Conservation (phyloP, 345 rosid species). For the Zanthoxylum bungeanum region DNA sequence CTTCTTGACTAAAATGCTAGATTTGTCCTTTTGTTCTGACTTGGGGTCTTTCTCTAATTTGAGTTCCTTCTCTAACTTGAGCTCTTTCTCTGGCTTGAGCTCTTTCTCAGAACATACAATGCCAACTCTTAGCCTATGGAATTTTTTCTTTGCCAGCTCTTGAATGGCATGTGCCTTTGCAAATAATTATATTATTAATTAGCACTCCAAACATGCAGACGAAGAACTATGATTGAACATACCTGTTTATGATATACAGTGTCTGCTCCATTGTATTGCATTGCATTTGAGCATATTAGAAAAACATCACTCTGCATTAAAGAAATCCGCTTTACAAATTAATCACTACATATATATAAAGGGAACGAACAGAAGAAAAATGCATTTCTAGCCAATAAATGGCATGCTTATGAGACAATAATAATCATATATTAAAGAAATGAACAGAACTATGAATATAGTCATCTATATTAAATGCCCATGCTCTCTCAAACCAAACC, state of each 20-base stretch:
- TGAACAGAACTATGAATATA: not conserved
- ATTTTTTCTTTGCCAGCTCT: slow-evolving; percentile 69
- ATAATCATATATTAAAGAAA: not conserved
- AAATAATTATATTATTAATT: slow-evolving; percentile 11
- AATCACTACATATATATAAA: not conserved
- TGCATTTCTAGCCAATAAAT: not conserved
- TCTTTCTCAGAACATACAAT: slow-evolving; percentile 53
- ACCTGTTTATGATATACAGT: slow-evolving; percentile 81
- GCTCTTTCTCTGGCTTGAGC: slow-evolving; percentile 25
- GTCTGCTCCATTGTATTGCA: slow-evolving; percentile 75
- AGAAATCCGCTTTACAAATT: slow-evolving; percentile 22
- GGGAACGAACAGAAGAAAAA: too few species aligned
- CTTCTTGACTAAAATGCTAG: slow-evolving; percentile 45
- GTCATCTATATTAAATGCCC: not conserved
- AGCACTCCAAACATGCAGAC: not conserved
- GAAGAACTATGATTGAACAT: slow-evolving; percentile 1
- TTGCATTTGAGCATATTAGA: slow-evolving; percentile 81
- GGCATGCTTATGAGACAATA: not conserved
- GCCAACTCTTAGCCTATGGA: slow-evolving; percentile 55
- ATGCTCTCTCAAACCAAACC: too few species aligned
- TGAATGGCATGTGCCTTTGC: slow-evolving; percentile 67
- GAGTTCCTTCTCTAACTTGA: slow-evolving; percentile 12
- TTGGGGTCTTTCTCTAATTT: slow-evolving; percentile 23
- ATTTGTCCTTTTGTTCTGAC: slow-evolving; percentile 43
- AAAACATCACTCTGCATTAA: slow-evolving; percentile 68